Evolutionary conservation across 2,329 filamentous ascomycete genomes (phyloP).

Genomic region (Orbilia oligospora): DNA sequence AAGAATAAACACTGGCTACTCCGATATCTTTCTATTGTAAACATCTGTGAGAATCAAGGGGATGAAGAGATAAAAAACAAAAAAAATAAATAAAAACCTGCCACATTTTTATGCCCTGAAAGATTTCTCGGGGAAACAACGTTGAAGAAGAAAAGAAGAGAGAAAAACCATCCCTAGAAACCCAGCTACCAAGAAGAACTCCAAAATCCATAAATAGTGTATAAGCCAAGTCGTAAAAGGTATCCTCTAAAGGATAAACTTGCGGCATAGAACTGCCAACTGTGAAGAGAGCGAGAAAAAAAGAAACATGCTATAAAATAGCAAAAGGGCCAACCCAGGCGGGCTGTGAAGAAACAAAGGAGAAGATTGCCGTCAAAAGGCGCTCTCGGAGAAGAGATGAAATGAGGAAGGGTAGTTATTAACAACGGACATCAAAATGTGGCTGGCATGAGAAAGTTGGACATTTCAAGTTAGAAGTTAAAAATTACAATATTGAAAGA

Average conservation of each 20-base stretch:
- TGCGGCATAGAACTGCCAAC: background rate
- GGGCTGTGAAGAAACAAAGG: constrained; percentile 33
- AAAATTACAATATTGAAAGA: constrained; percentile 29
- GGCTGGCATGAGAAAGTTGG: constrained; percentile 15
- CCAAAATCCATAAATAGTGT: constrained; percentile 20
- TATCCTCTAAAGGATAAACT: background rate
- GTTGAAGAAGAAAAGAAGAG: background rate
- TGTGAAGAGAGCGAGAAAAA: too few species aligned
- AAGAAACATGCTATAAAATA: background rate
- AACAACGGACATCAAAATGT: constrained; percentile 33
- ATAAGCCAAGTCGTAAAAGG: constrained; percentile 16
- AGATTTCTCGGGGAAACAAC: background rate
- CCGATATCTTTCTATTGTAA: constrained; percentile 25
- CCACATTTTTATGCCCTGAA: constrained; percentile 29
- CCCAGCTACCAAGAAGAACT: constrained; percentile 5
- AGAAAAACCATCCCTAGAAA: constrained; percentile 6
- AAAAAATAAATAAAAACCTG: background rate
- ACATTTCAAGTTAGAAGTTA: constrained; percentile 38
- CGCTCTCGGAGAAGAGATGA: constrained; percentile 21
- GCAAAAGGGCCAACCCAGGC: background rate
- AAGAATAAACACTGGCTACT: constrained; percentile 8
- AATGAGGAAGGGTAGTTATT: constrained; percentile 16
- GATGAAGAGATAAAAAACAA: background rate
- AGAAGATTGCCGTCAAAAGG: constrained; percentile 51
- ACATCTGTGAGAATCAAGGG: background rate